Evolutionary conservation across 2,329 filamentous ascomycete genomes (phyloP), one percentile per base, ranked within the genome.

Genomic region (Trichophyton verrucosum): DNA sequence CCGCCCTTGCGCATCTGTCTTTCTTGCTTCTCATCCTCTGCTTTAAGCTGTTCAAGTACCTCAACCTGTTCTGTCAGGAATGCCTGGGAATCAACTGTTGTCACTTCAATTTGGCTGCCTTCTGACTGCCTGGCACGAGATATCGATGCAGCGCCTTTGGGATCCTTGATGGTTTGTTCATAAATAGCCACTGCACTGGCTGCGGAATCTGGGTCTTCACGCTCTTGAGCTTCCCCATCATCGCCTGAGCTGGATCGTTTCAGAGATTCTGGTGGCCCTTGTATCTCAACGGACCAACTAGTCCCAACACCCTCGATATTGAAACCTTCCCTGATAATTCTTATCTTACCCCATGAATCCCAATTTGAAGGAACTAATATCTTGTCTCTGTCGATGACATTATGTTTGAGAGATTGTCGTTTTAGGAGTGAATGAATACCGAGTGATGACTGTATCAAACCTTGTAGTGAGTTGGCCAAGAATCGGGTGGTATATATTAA

Each of bases 341-440:
- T 83, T 63, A 99, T 96, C 75, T 97, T 99, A 62, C 91, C 91
- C 89, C 91, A 96, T 0, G 91, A 96, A 74, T 99, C 94, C 94
- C 94, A 99, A 72, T 96, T 96, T 15, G 91, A 88, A 1, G 92
- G 92, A 0, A 99, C 88, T 3, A 96, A 81, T 60, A 99, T 91
- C 79, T 95, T 95, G 73, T 96, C 91, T 62, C 92, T 83, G 75
- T 94, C 94, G 66, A 95, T 94, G 63, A 95, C 88, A 68, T 96
- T 95, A 72, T 91, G 88, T 75, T 90, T 94, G 24, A 95, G 80
- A 24, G 87, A 84, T 69, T 89, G 83, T 64, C 86, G 83, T 73
- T 89, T 89, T 17, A 95, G 78, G 20, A 94, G 81, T 22, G 89
- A 95, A 63, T 89, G 89, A 71, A 95, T 91, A 60, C 88, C 89